Conservation (phyloP, 2,329 filamentous ascomycete genomes). For the Mycocentrospora acerina region DNA sequence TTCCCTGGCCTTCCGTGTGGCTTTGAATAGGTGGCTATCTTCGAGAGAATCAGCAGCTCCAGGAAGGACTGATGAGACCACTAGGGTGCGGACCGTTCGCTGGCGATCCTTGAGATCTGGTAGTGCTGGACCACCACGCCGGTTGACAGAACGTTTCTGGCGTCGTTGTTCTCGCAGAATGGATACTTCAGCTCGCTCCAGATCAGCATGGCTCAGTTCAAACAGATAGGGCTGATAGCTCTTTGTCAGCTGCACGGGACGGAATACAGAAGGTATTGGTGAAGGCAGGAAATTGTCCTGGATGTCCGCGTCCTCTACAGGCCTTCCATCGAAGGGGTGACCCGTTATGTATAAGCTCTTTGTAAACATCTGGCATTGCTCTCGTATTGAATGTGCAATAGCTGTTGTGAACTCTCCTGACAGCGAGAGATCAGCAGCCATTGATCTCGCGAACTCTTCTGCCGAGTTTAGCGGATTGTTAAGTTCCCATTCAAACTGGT, state of each 20-base stretch:
- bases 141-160: constrained; percentile 93
- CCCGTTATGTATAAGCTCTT: constrained; percentile 90
- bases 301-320: constrained; percentile 88
- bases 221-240: constrained; percentile 93
- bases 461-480: constrained; percentile 93
- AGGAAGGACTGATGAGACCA: constrained; percentile 90
- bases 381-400: constrained; percentile 95
- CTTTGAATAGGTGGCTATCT: constrained; percentile 83
- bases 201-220: constrained; percentile 85
- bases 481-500: constrained; percentile 99
- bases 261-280: constrained; percentile 79
- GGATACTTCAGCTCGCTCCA: constrained; percentile 87
- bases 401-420: constrained; percentile 96
- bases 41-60: constrained; percentile 79
- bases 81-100: constrained; percentile 85
- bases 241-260: constrained; percentile 88
- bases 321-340: constrained; percentile 91
- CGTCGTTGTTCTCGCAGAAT: constrained; percentile 91
- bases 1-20: constrained; percentile 45
- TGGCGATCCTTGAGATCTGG: constrained; percentile 96
- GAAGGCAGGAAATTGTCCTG: constrained; percentile 82
- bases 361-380: constrained; percentile 93
- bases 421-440: constrained; percentile 86
- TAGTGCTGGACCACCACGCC: constrained; percentile 85
- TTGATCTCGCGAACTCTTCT: constrained; percentile 87